Base-by-base conservation (phyloP, 176 grass and related monocot genomes). In the Tuctoria greenei region DNA sequence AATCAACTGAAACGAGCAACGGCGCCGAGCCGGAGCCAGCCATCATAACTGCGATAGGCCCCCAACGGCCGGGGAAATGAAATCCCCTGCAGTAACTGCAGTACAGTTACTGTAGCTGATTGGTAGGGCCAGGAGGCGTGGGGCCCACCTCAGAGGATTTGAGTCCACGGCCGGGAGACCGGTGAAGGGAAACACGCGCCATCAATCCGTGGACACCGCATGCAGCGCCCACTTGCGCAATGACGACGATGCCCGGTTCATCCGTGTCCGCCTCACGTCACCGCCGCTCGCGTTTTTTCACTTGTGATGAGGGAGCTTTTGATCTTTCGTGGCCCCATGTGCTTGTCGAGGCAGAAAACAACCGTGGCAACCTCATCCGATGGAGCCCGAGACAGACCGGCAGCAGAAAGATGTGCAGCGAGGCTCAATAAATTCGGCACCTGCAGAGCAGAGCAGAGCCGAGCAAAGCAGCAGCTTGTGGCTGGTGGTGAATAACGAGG, bases 241-340 rank as follows among this genome's bases (percentile, higher is more conserved):
- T 75, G 41, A 47, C 57, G 58, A 31, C 3, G 31, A 78, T 72
- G 73, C 69, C 26, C 49, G 50, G 50, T n/a, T 59, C 17, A 34
- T 16, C 18, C 36, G 43, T 59, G 24, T 27, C 13, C 51, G 7
- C 45, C 51, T 24, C 38, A 10, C 21, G 40, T 44, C 57, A 6
- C 39, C 55, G 50, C n/a, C 18, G 42, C 27, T 38, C 20, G 18
- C 49, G 50, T 20, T 17, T 16, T 16, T 24, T 28, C 60, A 54
- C 38, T 66, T 34, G 37, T 5, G 31, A 62, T 5, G 31, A 62
- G 72, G 57, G 73, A 35, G 27, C 41, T 24, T 21, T 35, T 55
- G 31, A 79, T n/a, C 70, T 86, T 86, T 81, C 78, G 38, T 24
- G 69, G 40, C 60, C 66, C 79, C 74, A 73, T 73, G 79, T 78